Conservation (phyloP, 1,284 basidiomycete species). For the Golubevia sp. region DNA sequence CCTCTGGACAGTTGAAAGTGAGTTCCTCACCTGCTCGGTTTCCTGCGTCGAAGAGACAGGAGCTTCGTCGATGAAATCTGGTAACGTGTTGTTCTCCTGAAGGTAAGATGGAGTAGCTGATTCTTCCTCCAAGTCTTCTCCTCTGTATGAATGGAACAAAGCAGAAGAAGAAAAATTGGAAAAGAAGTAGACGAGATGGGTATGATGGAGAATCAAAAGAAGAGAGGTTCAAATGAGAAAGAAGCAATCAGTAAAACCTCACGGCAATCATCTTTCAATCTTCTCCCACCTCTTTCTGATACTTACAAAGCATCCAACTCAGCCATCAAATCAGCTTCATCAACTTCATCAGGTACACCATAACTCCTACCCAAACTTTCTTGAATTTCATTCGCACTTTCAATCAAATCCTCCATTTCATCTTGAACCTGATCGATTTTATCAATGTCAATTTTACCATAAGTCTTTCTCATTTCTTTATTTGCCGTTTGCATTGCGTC, state of each 20-base stretch:
- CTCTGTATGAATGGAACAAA: neutral
- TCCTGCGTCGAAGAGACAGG: conserved; percentile 8
- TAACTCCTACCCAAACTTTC: conserved; percentile 91
- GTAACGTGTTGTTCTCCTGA: conserved; percentile 24
- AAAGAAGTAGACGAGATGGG: neutral
- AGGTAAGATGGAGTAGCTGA: conserved; percentile 43
- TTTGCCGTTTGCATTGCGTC: conserved; percentile 98
- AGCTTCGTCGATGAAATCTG: conserved; percentile 53
- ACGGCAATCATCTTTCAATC: too few relatives aligned
- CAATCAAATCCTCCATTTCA: conserved; percentile 97
- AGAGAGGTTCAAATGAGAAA: neutral
- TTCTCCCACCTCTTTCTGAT: too few relatives aligned
- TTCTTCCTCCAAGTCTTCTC: conserved; percentile 6
- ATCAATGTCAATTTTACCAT: conserved; percentile 95
- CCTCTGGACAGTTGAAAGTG: too few relatives aligned
- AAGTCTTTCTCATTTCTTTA: conserved; percentile 95
- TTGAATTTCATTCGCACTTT: conserved; percentile 97
- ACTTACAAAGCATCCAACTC: conserved; percentile 65
- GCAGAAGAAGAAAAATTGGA: neutral
- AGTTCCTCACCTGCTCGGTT: too few relatives aligned
- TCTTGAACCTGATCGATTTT: conserved; percentile 77
- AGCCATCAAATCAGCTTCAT: conserved; percentile 95
- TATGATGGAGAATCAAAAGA: conserved; percentile 1
- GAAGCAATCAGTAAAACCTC: too few relatives aligned
- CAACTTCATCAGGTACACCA: conserved; percentile 94